phyloP scores from a whole-genome alignment of 1,284 basidiomycete species.

The Boletellus deceptivus region DNA sequence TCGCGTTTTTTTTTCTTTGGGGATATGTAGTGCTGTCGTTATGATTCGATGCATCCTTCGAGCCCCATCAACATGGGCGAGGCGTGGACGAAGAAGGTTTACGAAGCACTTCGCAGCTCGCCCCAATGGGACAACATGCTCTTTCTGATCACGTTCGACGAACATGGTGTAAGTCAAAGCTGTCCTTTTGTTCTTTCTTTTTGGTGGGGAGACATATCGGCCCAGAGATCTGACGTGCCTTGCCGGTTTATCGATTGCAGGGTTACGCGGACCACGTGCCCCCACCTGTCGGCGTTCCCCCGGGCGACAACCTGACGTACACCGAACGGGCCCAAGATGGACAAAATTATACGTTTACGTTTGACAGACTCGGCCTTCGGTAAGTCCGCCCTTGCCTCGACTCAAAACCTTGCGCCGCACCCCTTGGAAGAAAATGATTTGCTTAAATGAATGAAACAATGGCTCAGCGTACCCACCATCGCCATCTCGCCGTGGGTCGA shows the following conservation, averaged over 20 bases:
- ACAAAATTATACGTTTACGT: conserved; percentile 22
- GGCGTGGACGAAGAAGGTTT: conserved; percentile 22
- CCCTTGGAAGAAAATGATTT: too few species aligned
- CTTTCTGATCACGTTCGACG: conserved; percentile 27
- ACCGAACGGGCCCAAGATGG: conserved; percentile 24
- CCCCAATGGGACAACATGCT: conserved; percentile 23
- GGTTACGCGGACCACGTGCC: conserved; percentile 27
- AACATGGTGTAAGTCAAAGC: conserved; percentile 21
- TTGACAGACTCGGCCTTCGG: conserved; percentile 28
- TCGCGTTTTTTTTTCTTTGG: background rate
- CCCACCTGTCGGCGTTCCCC: conserved; percentile 23
- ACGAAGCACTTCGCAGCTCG: conserved; percentile 25
- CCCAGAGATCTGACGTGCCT: too few species aligned
- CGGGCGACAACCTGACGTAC: conserved; percentile 26
- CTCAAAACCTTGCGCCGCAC: too few species aligned
- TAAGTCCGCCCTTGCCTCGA: conserved; percentile 3
- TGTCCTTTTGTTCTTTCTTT: too few species aligned
- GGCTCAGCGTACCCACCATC: conserved; percentile 12
- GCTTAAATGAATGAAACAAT: too few species aligned
- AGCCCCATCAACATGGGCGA: conserved; percentile 30
- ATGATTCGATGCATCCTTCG: conserved; percentile 29
- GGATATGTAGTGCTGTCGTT: conserved; percentile 18
- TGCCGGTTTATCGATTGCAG: conserved; percentile 3
- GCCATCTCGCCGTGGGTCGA: conserved; percentile 28
- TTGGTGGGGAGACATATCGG: too few species aligned